These are phyloP conservation scores for Colletotrichum musicola DNA, from an alignment of 2,329 filamentous ascomycete species.

Conservation along the genomic window DNA sequence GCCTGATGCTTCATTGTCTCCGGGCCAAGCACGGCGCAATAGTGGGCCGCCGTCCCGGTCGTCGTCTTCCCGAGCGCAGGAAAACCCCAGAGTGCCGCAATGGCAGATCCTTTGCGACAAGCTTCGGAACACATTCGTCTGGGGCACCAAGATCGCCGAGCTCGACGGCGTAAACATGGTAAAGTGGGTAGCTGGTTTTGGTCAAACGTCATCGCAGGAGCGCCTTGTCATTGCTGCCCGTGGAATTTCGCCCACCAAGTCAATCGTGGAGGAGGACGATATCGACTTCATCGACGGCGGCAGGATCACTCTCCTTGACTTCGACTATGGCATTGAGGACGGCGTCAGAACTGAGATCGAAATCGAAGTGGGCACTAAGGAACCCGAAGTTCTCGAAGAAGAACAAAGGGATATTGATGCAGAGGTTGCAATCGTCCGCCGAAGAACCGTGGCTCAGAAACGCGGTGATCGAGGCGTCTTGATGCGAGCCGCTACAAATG, in stretches of 20 bases:
- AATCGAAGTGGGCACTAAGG: conserved; percentile 79
- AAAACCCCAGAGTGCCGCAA: conserved; percentile 64
- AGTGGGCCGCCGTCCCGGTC: conserved; percentile 58
- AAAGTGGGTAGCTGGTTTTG: conserved; percentile 76
- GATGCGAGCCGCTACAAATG: conserved; percentile 62
- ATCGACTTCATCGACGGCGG: conserved; percentile 84
- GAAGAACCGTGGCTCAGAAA: conserved; percentile 77
- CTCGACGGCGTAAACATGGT: conserved; percentile 76
- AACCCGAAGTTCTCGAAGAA: conserved; percentile 79
- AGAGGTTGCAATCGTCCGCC: conserved; percentile 83
- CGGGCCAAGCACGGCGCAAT: conserved; percentile 50
- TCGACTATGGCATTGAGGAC: conserved; percentile 71
- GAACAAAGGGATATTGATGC: conserved; percentile 80
- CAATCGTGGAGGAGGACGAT: conserved; percentile 76
- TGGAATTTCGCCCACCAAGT: conserved; percentile 71
- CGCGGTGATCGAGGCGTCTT: conserved; percentile 62
- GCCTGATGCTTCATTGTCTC: conserved; percentile 45
- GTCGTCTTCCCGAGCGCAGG: conserved; percentile 51
- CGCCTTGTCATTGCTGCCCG: conserved; percentile 79
- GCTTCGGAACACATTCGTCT: conserved; percentile 76
- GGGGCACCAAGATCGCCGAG: conserved; percentile 74
- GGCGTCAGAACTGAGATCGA: conserved; percentile 70
- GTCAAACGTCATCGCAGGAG: conserved; percentile 62
- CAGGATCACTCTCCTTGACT: conserved; percentile 79
- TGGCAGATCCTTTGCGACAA: conserved; percentile 79